Conservation (phyloP, 2,329 filamentous ascomycete species). For the Chrysosphaeria jannelii region DNA sequence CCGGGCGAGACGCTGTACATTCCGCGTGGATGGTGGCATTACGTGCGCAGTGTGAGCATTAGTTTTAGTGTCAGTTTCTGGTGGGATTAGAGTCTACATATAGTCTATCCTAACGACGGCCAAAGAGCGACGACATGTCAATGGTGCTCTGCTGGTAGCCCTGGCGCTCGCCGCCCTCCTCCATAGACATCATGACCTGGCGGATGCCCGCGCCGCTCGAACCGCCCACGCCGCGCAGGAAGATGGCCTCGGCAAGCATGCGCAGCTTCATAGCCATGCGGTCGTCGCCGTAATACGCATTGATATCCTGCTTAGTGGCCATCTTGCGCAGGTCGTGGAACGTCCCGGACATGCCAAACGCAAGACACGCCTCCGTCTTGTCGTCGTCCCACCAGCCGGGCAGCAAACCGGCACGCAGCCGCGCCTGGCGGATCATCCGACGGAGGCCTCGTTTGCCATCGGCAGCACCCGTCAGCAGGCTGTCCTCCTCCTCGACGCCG, state of each 20-base stretch:
- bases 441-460: conserved; percentile 9
- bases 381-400: conserved; percentile 15
- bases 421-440: conserved; percentile 9
- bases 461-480: conserved; percentile 4
- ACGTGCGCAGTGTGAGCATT: conserved; percentile 55
- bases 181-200: not conserved
- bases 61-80: conserved; percentile 95
- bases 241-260: conserved; percentile 15
- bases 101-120: no score
- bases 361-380: conserved; percentile 12
- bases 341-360: conserved; percentile 9
- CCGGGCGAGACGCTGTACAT: conserved; percentile 73
- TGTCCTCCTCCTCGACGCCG: conserved; percentile 6
- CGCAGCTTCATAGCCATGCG: conserved; percentile 18
- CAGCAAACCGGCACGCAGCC: conserved; percentile 8
- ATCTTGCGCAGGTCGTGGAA: conserved; percentile 6
- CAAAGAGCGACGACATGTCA: no score
- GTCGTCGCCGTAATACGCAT: conserved; percentile 13
- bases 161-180: conserved; percentile 1
- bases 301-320: conserved; percentile 10
- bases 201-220: not conserved
- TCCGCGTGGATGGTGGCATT: conserved; percentile 94
- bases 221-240: conserved; percentile 2
- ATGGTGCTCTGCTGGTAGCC: no score
- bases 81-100: no score